These are phyloP conservation scores for Graphium sp. DNA, from an alignment of 2,329 filamentous ascomycete genomes.

Conservation along the genomic window DNA sequence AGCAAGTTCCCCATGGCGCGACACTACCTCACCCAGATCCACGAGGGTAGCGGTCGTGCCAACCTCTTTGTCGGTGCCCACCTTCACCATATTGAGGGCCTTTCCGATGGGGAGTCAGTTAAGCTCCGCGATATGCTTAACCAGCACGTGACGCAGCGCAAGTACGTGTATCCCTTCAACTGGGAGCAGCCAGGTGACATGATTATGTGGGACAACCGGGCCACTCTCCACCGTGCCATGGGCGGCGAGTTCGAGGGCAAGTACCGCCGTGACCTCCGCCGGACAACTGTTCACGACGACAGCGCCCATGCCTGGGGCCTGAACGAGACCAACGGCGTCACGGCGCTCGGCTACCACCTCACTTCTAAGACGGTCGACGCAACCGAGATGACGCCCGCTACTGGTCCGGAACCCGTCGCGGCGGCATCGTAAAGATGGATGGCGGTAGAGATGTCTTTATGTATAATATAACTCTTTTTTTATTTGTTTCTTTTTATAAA, in stretches of 20 bases:
- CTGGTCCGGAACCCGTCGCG: constrained; percentile 1
- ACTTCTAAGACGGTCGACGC: constrained; percentile 1
- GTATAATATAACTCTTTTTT: not conserved
- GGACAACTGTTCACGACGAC: constrained; percentile 36
- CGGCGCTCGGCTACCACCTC: constrained; percentile 3
- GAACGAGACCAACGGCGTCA: constrained; percentile 11
- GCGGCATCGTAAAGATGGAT: not conserved
- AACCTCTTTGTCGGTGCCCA: constrained; percentile 37
- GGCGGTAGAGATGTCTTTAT: not conserved
- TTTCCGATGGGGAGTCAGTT: constrained; percentile 15
- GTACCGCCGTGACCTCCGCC: constrained; percentile 32
- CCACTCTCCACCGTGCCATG: constrained; percentile 34
- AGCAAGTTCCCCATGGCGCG: constrained; percentile 17
- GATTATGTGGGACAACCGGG: constrained; percentile 43
- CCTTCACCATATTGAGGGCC: constrained; percentile 31
- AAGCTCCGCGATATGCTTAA: constrained; percentile 21
- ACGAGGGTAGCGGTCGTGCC: constrained; percentile 31
- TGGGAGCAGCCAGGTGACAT: constrained; percentile 33
- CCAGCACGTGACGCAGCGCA: constrained; percentile 25
- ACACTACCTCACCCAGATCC: constrained; percentile 31
- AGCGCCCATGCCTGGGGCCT: constrained; percentile 19
- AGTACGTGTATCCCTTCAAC: constrained; percentile 24
- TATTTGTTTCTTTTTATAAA: not conserved
- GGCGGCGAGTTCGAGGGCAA: constrained; percentile 28
- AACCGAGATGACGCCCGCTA: constrained; percentile 1